Base-by-base conservation (phyloP, 164 flowering plant species). In the Berberis vulgaris region DNA sequence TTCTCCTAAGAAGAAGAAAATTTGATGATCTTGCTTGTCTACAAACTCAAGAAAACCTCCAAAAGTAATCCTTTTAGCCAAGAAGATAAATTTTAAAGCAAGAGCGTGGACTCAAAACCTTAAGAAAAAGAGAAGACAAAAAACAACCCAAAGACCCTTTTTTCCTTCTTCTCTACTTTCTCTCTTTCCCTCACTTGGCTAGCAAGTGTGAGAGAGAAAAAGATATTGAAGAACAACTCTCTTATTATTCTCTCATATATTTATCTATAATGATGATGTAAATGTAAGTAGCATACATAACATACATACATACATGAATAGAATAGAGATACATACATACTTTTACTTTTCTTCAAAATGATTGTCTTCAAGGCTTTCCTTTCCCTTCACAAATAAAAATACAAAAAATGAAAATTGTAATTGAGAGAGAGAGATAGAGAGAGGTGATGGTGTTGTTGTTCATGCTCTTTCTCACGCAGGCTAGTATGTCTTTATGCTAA, bases 401-500 rank as follows among this genome's bases (percentile, higher is more conserved):
- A 67, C 61, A 63, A 59, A 64, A 65, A 62, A 45, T 49, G 45
- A 62, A 63, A 69, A 57, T 59, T 69, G 11, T 46, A 38, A 59
- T 26, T 40, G 40, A 47, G 61, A 8, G 49, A 42, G 43, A 57
- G 43, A 26, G 44, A 44, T 7, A 40, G 3, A 41, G 42, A 39
- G 45, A 8, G 50, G 46, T 59, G 57, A 12, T 47, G 62, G 64
- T 56, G 73, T 43, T 66, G 63, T 55, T 26, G 26, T 26, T 69
- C 73, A 69, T 68, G 73, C 63, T 52, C 58, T 57, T 26, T 60
- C 71, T 68, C 70, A 61, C 73, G 69, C 68, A 69, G 73, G 64
- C 58, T 63, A 63, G 65, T 66, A 52, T 76, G 79, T 76, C 76
- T 71, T 67, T 64, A 63, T 52, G 63, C 61, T 67, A 26, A 64